Percentiles rank a stretch among this genome's conserved stretches.
phyloP scores from a whole-genome alignment of 805 yeast species.

The Zygotorulaspora chibaensis region DNA sequence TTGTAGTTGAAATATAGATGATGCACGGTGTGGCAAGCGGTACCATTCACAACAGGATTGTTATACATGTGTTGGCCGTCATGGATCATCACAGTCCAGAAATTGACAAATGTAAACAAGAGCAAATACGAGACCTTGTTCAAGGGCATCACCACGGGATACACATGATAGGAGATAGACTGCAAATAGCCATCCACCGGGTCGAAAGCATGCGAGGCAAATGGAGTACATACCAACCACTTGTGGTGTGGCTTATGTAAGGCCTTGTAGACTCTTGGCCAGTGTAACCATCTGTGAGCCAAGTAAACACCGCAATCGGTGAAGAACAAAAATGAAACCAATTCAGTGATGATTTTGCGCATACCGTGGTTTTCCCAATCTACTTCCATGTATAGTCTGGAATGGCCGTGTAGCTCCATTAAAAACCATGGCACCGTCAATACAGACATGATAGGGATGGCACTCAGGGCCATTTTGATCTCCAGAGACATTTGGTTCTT shows the following conservation, averaged over 20 bases:
- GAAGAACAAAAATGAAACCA: slow-evolving; percentile 79
- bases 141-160: slow-evolving; percentile 87
- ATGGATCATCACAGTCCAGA: slow-evolving; percentile 98
- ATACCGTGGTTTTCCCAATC: slow-evolving; percentile 64
- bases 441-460: slow-evolving; percentile 86
- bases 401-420: slow-evolving; percentile 76
- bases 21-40: slow-evolving; percentile 97
- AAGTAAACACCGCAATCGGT: slow-evolving; percentile 91
- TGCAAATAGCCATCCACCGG: slow-evolving; percentile 96
- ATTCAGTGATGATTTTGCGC: slow-evolving; percentile 59
- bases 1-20: slow-evolving; percentile 96
- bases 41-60: slow-evolving; percentile 92
- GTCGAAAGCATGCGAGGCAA: slow-evolving; percentile 97
- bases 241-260: slow-evolving; percentile 98
- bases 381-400: slow-evolving; percentile 66
- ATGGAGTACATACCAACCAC: slow-evolving; percentile 98
- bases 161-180: slow-evolving; percentile 88
- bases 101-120: slow-evolving; percentile 85
- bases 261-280: slow-evolving; percentile 80
- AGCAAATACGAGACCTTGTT: slow-evolving; percentile 80
- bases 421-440: slow-evolving; percentile 89
- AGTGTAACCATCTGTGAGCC: slow-evolving; percentile 89
- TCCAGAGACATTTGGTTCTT: slow-evolving; percentile 90
- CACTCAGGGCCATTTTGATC: slow-evolving; percentile 66
- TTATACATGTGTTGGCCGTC: slow-evolving; percentile 94